phyloP scores from a whole-genome alignment of 768 basidiomycete genomes.

The Heimioporus sp. region DNA sequence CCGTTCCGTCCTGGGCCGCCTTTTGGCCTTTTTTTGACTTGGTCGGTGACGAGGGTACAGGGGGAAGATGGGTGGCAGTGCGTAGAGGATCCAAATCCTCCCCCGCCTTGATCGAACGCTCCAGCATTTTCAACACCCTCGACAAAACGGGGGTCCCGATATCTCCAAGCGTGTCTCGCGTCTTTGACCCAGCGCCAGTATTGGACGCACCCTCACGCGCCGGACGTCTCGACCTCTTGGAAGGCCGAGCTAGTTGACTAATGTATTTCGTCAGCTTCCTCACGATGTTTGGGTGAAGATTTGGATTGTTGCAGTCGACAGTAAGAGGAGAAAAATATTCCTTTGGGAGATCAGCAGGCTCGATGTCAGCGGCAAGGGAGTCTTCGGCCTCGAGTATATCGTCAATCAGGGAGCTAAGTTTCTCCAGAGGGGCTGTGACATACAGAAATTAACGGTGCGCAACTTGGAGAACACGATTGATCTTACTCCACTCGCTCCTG shows the following conservation, averaged over 20 bases:
- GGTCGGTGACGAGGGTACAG: constrained; percentile 35
- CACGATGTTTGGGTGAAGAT: constrained; percentile 55
- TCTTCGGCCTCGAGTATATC: constrained; percentile 88
- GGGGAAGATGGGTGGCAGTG: constrained; percentile 21
- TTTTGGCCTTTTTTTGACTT: constrained; percentile 49
- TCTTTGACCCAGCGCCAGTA: constrained; percentile 36
- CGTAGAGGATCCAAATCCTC: constrained; percentile 76
- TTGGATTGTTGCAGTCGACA: constrained; percentile 54
- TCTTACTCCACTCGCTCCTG: constrained; percentile 69
- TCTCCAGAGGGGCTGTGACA: constrained; percentile 63
- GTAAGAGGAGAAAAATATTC: constrained; percentile 68
- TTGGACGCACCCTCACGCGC: constrained; percentile 36
- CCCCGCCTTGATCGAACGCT: constrained; percentile 72
- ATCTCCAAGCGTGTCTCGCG: constrained; percentile 60
- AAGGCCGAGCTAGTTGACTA: constrained; percentile 62
- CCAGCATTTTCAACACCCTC: constrained; percentile 72
- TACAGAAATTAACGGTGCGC: background rate
- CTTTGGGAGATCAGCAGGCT: constrained; percentile 47
- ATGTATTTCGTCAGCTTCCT: constrained; percentile 72
- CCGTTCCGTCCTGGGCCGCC: constrained; percentile 11
- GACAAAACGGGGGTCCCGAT: constrained; percentile 62
- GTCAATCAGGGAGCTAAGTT: constrained; percentile 71
- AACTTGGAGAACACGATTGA: background rate
- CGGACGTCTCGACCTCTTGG: constrained; percentile 60
- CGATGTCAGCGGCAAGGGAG: constrained; percentile 54